Base-by-base conservation (phyloP, 352 stramenopile species). In the Globisporangium megalacanthum region DNA sequence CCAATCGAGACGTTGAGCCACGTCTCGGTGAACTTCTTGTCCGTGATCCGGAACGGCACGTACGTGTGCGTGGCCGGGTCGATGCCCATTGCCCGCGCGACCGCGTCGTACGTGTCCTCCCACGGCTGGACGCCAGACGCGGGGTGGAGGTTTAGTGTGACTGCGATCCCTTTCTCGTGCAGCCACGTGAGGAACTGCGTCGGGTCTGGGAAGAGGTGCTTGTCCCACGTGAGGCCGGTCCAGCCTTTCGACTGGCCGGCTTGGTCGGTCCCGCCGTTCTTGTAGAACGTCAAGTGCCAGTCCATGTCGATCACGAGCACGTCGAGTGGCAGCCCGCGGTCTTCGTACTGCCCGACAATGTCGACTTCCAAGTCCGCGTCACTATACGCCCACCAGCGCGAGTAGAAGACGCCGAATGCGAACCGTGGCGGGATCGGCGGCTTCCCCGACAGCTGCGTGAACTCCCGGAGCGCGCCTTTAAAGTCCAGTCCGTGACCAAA, bases 271-370 rank as follows among this genome's bases (percentile, higher is more conserved):
- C 49, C 54, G 31, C 52, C 52, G 17, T 75, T 49, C 51, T 82
- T 85, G 52, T 70, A 77, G 52, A 75, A 75, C 41, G 68, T 75
- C 35, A 75, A 45, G 48, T 86, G 75, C 69, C 73, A 86, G 52
- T 86, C 81, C 75, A 86, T 86, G 58, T 86, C 75, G 20, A 86
- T 61, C 15, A 86, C 73, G 10, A 86, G 29, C 19, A 85, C 67
- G 39, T 86, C 75, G 13, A 86, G 58, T 4, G 75, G 75, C 20
- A 86, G 47, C 4, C 44, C 49, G 20, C 60, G 58, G 13, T 57
- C 52, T 33, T 56, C 49, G 55, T 82, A 85, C 37, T 73, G 52
- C 7, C 35, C 56, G 11, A 75, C 56, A 25, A 84, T 68, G 29
- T 70, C 41, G 13, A 60, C 17, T 17, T 76, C 52, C 19, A 82